Base-by-base conservation (phyloP, 108 stramenopile species). In the Pinguiococcus pyrenoidosus region DNA sequence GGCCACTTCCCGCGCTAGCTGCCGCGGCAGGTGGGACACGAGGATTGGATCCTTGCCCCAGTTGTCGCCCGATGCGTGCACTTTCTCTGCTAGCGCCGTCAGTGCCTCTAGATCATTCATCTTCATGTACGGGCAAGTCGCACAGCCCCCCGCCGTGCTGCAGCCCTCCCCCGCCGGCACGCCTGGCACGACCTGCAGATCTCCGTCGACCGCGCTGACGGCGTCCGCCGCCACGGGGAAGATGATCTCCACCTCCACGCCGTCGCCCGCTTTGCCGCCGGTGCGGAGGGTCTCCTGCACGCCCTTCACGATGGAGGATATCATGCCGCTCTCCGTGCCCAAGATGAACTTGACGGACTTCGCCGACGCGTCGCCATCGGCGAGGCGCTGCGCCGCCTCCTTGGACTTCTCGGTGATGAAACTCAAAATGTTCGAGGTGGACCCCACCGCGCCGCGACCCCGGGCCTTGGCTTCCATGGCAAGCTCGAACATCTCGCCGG, bases 71-170 rank as follows among this genome's bases (percentile, higher is more conserved):
- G 12, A 10, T 14, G 34, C 22, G 40, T 68, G 54, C 14, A 79
- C 71, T 67, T 75, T 62, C 20, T 78, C 68, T 7, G 78, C 37
- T 37, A 92, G 66, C 56, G 89, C 83, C 30, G 72, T 55, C 29
- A 92, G 57, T 2, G 84, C 78, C 57, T 92, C 86, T 25, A 92
- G 49, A 56, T 85, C 82, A 62, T 92, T 92, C 87, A 89, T 89
- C 69, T 92, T 92, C 91, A 92, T 92, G 51, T 83, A 92, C 0
- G 91, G 91, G 56, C 91, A 92, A 21, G 91, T 92, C 4, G 91
- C 91, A 58, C 91, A 92, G 17, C 91, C 91, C 39, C 91, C 91
- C 4, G 86, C 84, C 34, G 91, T 89, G 16, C 76, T 75, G 69
- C 91, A 92, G 10, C 87, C 91, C 64, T 92, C 91, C 34, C 85